Base-by-base conservation (phyloP, 83 land plant genomes). In the Isoetes engelmannii region DNA sequence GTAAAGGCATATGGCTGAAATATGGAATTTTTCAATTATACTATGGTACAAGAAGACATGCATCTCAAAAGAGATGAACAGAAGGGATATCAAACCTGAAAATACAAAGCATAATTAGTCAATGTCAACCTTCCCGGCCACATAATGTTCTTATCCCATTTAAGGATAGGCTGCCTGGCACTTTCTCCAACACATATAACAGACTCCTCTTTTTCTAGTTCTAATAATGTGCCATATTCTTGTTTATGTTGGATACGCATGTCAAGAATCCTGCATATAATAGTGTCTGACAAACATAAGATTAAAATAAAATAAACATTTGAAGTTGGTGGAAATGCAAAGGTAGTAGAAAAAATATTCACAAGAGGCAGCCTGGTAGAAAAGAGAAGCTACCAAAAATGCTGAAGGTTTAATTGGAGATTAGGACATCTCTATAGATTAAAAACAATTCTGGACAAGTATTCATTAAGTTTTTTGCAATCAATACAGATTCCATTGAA, bases 71-170 rank as follows among this genome's bases (percentile, higher is more conserved):
- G 3, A 20, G 19, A 60, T n/a, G n/a, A 18, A 18, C 48, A 54
- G 46, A 56, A 43, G 6, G 5, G 18, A n/a, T 13, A 56, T 58
- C 5, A 49, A 71, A 89, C 98, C 98, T 93, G 92, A 79, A 89
- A 93, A 68, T 93, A 87, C 21, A 93, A 71, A 41, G 90, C 92
- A 47, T 78, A 75, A 72, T 93, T 87, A 18, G 96, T 93, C 62
- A 93, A 72, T 48, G 92, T 93, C 44, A 93, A 81, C 57, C 87
- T 86, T 74, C 98, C 98, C 21, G 96, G 98, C 96, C 92, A 90
- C 47, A 79, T 85, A 61, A 89, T 66, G 68, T 84, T 89, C 12
- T 83, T 79, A 69, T 82, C 79, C 96, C 96, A 90, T 74, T 83
- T 93, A 71, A 87, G 72, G 68, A 93, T 87, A 37, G 98, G 98